Conservation (phyloP, 225 moss, liverwort and hornwort genomes). For the Anthoceros angustus region DNA sequence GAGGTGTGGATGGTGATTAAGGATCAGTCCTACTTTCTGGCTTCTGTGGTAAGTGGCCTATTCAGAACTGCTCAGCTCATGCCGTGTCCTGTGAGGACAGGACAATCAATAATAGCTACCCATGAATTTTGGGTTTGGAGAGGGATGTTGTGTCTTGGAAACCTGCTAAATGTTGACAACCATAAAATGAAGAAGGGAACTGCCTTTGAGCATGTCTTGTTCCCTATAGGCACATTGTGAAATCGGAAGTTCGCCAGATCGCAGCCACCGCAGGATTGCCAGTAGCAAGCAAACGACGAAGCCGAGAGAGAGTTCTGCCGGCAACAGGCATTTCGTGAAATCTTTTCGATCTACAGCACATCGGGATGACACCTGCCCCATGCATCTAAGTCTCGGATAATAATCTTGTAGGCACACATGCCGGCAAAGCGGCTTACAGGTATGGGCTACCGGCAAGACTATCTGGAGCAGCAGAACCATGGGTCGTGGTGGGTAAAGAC, state of each 20-base stretch:
- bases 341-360: conserved; percentile 73
- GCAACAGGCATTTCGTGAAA: conserved; percentile 65
- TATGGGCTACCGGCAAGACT: conserved; percentile 82
- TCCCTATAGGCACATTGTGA: too few species aligned
- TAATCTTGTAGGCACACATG: conserved; percentile 44
- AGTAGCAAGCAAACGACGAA: conserved; percentile 80
- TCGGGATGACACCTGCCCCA: conserved; percentile 59
- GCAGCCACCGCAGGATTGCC: conserved; percentile 43
- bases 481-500: conserved; percentile 82
- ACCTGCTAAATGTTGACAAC: not conserved
- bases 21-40: conserved; percentile 93
- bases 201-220: too few species aligned
- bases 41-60: conserved; percentile 57
- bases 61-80: conserved; percentile 1
- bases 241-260: too few species aligned
- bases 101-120: not conserved
- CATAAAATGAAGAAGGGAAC: conserved; percentile 33
- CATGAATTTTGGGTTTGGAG: not conserved
- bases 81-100: too few species aligned
- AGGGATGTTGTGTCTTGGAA: not conserved
- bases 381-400: conserved; percentile 53
- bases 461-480: conserved; percentile 56
- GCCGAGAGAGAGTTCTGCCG: conserved; percentile 93
- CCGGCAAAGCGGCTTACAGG: conserved; percentile 76
- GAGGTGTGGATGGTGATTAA: conserved; percentile 56